Base-by-base conservation (phyloP, 192 early-diverging fungal genomes). In the Spizellomyces sp. region DNA sequence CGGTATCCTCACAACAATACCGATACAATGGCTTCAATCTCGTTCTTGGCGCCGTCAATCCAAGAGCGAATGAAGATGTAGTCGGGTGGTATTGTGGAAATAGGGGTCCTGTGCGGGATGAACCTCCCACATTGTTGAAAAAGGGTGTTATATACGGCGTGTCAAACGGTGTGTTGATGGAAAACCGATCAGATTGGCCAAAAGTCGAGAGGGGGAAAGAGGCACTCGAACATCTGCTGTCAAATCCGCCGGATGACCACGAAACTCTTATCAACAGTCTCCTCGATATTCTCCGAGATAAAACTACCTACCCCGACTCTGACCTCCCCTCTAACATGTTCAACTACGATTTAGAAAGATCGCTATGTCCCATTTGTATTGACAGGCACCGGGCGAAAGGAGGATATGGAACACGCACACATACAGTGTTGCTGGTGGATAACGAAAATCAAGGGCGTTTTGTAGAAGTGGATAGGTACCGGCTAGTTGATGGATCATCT, bases 21-120 rank as follows among this genome's bases (percentile, higher is more conserved):
- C 4, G 52, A 41, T 83, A 76, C 69, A 78, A 78, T 56, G 81
- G 81, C 22, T 83, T 83, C 71, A 83, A 83, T 54, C 61, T 83
- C 9, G 74, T 83, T 14, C 78, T 78, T 9, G 81, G 81, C 9
- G 58, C 45, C 6, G 42, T 77, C 15, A 44, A 17, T 15, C 6
- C 36, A 12, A 3, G 27, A 36, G 46, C 42, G 2, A 42, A 48
- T 8, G 27, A 19, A 1, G 15, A 36, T 17, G 21, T 27, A 3
- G 36, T 47, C 19, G 75, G 63, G 8, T 79, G 61, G 59, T 82
- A 79, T 54, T 61, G 67, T 48, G 77, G 77, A 1, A 79, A 79
- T 50, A 6, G 76, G 12, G 65, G 73, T 9, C 12, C 70, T 12
- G 56, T 60, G 45, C 21, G 48, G 21, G 44, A 48, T 14, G 47